phyloP scores from a whole-genome alignment of 257 asterid species.

The Scutellaria minor region DNA sequence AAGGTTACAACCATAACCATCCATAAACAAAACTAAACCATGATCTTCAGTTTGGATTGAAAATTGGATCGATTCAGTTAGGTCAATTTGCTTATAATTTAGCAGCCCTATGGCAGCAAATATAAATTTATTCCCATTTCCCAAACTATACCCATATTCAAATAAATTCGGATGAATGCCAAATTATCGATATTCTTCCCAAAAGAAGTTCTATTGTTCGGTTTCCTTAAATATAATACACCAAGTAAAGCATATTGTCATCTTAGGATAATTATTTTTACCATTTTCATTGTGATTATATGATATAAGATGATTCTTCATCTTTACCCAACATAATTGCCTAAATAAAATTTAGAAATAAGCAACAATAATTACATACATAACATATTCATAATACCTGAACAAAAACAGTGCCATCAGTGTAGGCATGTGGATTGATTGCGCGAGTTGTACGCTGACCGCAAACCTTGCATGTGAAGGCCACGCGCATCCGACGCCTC shows the following conservation, averaged over 20 bases:
- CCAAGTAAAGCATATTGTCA: background rate
- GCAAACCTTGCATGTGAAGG: slow-evolving; percentile 76
- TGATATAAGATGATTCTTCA: background rate
- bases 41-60: too few species aligned
- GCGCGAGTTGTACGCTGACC: slow-evolving; percentile 92
- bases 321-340: background rate
- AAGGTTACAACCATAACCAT: too few species aligned
- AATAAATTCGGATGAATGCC: background rate
- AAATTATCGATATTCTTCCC: background rate
- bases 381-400: slow-evolving; percentile 59
- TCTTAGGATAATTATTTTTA: background rate
- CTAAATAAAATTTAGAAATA: background rate
- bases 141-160: background rate
- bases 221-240: background rate
- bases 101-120: too few species aligned
- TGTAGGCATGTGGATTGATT: slow-evolving; percentile 95
- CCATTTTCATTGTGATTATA: background rate
- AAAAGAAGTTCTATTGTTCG: background rate
- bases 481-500: slow-evolving; percentile 88
- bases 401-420: slow-evolving; percentile 97
- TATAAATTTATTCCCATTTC: background rate
- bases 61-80: too few species aligned
- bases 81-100: too few species aligned
- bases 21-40: too few species aligned
- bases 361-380: background rate